Conservation (phyloP, 2,329 filamentous ascomycete genomes). For the Alternaria ethzedia region DNA sequence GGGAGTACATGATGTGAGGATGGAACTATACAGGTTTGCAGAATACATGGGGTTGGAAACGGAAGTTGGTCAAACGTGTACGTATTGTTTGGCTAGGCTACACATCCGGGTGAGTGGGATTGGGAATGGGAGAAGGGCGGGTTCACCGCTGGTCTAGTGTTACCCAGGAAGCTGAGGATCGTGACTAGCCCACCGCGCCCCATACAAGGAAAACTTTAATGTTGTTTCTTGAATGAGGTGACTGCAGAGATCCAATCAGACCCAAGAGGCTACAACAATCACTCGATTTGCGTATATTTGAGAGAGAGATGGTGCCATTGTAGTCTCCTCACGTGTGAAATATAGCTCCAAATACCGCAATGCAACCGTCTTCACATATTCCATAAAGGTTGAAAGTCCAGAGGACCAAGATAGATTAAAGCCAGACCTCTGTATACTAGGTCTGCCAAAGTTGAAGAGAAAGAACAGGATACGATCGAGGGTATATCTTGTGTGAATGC, state of each 20-base stretch:
- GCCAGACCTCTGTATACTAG: neutral
- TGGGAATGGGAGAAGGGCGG: neutral
- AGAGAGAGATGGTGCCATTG: neutral
- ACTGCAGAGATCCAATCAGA: neutral
- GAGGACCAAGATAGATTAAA: conserved; percentile 1
- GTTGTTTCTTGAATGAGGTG: rapidly evolving
- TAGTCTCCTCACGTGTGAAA: neutral
- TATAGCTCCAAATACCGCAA: neutral
- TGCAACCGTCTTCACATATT: neutral
- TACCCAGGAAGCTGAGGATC: neutral
- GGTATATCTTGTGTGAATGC: conserved; percentile 17
- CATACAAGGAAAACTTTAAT: neutral
- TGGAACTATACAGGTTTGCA: too few species aligned
- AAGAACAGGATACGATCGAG: conserved; percentile 12
- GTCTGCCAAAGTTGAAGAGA: neutral
- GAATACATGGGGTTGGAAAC: neutral
- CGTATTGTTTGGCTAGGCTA: neutral
- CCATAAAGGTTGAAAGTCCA: neutral
- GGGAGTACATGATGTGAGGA: too few species aligned
- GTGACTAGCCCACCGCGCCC: neutral
- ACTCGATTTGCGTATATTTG: neutral
- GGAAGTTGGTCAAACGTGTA: neutral
- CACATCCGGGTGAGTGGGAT: neutral
- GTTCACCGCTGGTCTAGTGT: neutral
- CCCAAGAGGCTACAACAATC: neutral